A percentile compares a stretch with the other conserved stretches of the same genome.
Conservation (phyloP, 441 rosid species). For the Monsonia emarginata region DNA sequence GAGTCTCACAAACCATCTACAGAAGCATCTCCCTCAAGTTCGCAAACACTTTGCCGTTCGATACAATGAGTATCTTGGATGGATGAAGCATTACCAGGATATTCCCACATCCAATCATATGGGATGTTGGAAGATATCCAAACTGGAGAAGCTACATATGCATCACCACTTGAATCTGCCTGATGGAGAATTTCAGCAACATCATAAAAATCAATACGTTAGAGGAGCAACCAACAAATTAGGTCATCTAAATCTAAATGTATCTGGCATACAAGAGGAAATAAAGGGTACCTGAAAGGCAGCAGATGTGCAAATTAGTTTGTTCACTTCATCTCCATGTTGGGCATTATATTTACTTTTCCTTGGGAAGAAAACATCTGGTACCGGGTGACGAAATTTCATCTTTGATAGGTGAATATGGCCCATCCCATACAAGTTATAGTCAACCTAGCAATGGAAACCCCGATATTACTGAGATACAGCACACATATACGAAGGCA, state of each 20-base stretch:
- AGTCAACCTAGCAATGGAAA: conserved; percentile 54
- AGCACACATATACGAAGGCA: neutral
- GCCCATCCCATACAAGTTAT: conserved; percentile 93
- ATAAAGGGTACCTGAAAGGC: conserved; percentile 38
- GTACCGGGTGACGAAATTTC: conserved; percentile 80
- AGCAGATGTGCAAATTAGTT: conserved; percentile 23
- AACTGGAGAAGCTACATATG: conserved; percentile 34
- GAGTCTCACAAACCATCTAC: conserved; percentile 49
- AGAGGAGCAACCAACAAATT: conserved; percentile 2
- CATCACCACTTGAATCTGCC: conserved; percentile 50
- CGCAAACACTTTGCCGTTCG: conserved; percentile 71
- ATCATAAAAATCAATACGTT: conserved; percentile 15
- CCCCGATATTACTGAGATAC: conserved; percentile 9
- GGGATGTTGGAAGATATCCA: conserved; percentile 77
- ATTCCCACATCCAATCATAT: conserved; percentile 66
- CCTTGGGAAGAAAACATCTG: conserved; percentile 37
- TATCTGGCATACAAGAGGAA: conserved; percentile 12
- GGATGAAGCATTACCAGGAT: conserved; percentile 33
- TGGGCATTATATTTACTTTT: conserved; percentile 25
- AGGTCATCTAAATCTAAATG: conserved; percentile 8
- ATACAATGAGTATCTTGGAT: conserved; percentile 30
- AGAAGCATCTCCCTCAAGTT: conserved; percentile 86
- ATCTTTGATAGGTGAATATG: conserved; percentile 69
- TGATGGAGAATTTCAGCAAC: conserved; percentile 28
- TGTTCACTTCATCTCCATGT: conserved; percentile 28